Percentiles rank a stretch among this genome's conserved stretches.
Conservation (phyloP, 2,329 filamentous ascomycete species). For the Onygena corvina region DNA sequence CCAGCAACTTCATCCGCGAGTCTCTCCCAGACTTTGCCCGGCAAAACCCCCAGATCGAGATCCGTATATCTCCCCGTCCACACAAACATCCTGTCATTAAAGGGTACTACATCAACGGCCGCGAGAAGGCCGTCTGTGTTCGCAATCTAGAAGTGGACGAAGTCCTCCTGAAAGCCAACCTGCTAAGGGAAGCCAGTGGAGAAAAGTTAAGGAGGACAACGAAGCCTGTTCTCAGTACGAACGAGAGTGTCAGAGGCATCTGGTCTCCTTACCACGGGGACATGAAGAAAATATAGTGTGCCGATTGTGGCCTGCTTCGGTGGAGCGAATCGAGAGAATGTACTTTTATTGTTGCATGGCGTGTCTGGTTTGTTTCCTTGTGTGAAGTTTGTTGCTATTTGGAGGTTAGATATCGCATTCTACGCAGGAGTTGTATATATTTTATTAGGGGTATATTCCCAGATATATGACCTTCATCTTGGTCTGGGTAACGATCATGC, state of each 20-base stretch:
- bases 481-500: neutral
- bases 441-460: constrained; percentile 1
- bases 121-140: constrained; percentile 74
- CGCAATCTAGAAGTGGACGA: constrained; percentile 70
- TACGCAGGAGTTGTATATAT: constrained; percentile 6
- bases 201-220: constrained; percentile 42
- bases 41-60: constrained; percentile 76
- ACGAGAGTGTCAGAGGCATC: constrained; percentile 53
- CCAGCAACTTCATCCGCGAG: constrained; percentile 67
- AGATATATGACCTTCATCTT: neutral
- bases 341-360: constrained; percentile 5
- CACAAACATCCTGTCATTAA: constrained; percentile 77
- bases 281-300: constrained; percentile 38
- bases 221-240: constrained; percentile 49
- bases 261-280: constrained; percentile 53
- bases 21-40: constrained; percentile 65
- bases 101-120: constrained; percentile 86
- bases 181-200: constrained; percentile 37
- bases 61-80: constrained; percentile 82
- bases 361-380: constrained; percentile 1
- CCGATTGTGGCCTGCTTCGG: neutral
- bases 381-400: neutral
- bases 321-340: neutral
- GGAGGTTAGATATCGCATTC: constrained; percentile 6
- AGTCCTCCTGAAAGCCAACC: constrained; percentile 62